Evolutionary conservation across 352 stramenopile species (phyloP), one percentile per base, ranked within the genome.

Genomic region (Phytopythium mirpurense): DNA sequence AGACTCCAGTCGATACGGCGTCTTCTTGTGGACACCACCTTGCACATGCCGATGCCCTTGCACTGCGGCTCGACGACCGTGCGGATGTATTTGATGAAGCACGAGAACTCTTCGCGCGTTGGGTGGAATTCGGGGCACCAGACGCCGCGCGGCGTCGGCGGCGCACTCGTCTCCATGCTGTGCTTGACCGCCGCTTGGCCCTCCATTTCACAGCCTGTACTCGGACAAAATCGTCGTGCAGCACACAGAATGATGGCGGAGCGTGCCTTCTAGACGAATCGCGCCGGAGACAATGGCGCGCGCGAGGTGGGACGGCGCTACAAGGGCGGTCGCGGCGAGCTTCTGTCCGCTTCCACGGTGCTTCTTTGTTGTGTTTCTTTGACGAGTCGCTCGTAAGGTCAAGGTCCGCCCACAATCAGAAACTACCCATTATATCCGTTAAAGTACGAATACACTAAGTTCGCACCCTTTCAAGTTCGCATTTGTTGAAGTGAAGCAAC

Each of bases 111-210:
- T 23, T 78, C 63, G 37, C 58, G 66, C 21, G 84, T 95, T 7
- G 90, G 90, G 32, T 68, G 69, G 63, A 96, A 96, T 42, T 95
- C 88, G 1, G 90, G 90, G 29, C 80, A 91, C 79, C 79, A 90
- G 18, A 57, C 56, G 32, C 70, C 74, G 19, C 59, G 63, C 7
- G 64, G 24, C 7, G 65, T 67, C 19, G 63, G 51, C 16, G 18
- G 1, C 9, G 12, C 44, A 10, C 16, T 38, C 15, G 26, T 5
- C 36, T 12, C 18, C 3, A 15, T 26, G 3, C 4, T 21, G 3
- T 9, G 9, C 16, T n/a, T n/a, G n/a, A n/a, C n/a, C n/a, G n/a
- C 2, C 14, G 34, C 11, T 19, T 23, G 36, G 11, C 36, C 14
- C 31, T 36, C 15, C 31, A 16, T 5, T 5, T 38, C 34, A 14